Base-by-base conservation (phyloP, 1,284 basidiomycete genomes). In the Tilletia caries region DNA sequence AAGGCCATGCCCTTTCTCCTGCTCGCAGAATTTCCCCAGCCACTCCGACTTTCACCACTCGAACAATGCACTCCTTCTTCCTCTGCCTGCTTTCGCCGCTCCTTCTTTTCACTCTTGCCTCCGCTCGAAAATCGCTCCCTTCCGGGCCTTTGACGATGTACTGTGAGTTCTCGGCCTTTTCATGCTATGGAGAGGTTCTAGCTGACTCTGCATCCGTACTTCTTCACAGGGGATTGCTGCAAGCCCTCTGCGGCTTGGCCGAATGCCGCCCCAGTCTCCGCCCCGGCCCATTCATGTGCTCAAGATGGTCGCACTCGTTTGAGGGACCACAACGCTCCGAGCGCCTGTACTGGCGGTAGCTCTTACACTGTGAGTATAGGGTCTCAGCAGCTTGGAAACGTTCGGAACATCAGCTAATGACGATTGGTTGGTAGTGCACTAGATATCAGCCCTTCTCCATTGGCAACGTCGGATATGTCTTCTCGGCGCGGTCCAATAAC, bases 141-240 rank as follows among this genome's bases (percentile, higher is more conserved):
- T 41, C 37, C 8, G 37, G 37, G 10, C 37, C 37, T 10, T 15
- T 41, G 37, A 41, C 37, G 10, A 41, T 41, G 37, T 41, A 41
- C 15, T 41, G 37, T 41, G 37, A 41, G 37, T 41, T 15, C 8
- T 41, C 37, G 10, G 15, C 37, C 8, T 15, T 15, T 2, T 15
- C 10, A 15, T 10, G 8, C 37, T 41, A 6, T 41, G 15, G 37
- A 41, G 10, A 6, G 10, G 8, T 15, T 41, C 1, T 41, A 15
- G 15, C 37, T 41, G 37, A 41, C 37, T 41, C 2, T 10, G 37
- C 10, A 41, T 41, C 8, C 15, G 37, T 10, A n/a, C n/a, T n/a
- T 50, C 13, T 50, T 50, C 23, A 25, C 48, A 50, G 48, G 54
- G 54, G 54, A 60, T 27, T 60, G 54, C 27, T 60, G 54, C 54